These are phyloP conservation scores for Fragilaria crotonensis DNA, from an alignment of 108 stramenopile species.

Conservation along the genomic window DNA sequence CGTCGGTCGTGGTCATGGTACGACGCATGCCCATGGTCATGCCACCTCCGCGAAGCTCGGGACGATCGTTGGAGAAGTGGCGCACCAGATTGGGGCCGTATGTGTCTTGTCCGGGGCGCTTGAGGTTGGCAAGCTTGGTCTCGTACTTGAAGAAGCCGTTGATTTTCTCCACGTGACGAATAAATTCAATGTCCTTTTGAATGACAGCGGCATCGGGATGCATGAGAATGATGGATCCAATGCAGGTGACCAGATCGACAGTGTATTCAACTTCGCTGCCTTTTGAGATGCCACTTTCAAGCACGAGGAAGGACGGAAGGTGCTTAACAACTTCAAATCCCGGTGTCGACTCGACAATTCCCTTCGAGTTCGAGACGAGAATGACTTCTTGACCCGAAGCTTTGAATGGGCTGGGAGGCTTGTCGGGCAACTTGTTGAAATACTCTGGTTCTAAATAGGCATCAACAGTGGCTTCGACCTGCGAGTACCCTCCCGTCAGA, in stretches of 20 bases:
- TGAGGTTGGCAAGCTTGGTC: constrained; percentile 52
- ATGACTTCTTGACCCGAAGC: constrained; percentile 61
- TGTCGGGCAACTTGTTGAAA: constrained; percentile 49
- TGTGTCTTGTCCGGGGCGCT: constrained; percentile 35
- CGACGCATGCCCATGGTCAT: constrained; percentile 34
- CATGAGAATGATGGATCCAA: constrained; percentile 72
- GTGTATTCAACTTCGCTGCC: constrained; percentile 69
- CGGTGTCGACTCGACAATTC: constrained; percentile 61
- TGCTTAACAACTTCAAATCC: constrained; percentile 69
- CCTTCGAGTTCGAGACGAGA: constrained; percentile 58
- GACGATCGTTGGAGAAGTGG: constrained; percentile 63
- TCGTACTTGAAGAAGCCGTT: constrained; percentile 78
- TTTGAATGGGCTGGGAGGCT: constrained; percentile 58
- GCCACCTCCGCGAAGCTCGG: constrained; percentile 44
- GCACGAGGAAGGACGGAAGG: constrained; percentile 63
- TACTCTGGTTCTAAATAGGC: constrained; percentile 67
- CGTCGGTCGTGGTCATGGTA: constrained; percentile 69
- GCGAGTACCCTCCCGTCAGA: constrained; percentile 69
- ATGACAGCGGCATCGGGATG: constrained; percentile 49
- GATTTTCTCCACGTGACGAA: constrained; percentile 77
- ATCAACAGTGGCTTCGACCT: constrained; percentile 73
- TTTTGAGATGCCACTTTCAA: constrained; percentile 46
- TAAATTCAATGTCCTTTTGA: constrained; percentile 63
- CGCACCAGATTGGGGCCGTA: constrained; percentile 57
- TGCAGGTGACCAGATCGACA: constrained; percentile 60